Base-by-base conservation (phyloP, 148 eudicot species). In the Fagopyrum esculentum region DNA sequence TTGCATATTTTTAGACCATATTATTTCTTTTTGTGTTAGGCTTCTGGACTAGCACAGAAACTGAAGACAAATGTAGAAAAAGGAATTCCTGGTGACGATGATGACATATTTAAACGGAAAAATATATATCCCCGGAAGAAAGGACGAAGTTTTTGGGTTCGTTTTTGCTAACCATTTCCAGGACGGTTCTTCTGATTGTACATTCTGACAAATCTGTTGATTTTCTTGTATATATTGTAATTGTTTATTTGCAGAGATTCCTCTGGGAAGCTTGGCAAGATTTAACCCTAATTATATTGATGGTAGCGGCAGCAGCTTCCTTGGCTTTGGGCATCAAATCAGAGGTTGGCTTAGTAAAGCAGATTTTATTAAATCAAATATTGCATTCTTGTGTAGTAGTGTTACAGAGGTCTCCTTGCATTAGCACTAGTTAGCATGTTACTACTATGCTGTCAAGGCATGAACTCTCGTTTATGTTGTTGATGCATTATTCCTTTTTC, bases 231-330 rank as follows among this genome's bases (percentile, higher is more conserved):
- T 68, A 9, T 19, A 22, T 51, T 66, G 40, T 45, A 40, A 66
- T 75, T 79, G 5, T 72, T 52, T 78, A 63, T 52, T 71, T 77
- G 35, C 73, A 94, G 98, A 91, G 81, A 78, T 89, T 94, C 74
- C 82, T 94, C 68, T 86, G 95, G 96, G 97, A 92, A 80, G 97
- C 98, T 78, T 92, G 98, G 82, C 87, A 84, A 76, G 97, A 94
- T 81, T 87, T 96, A 45, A 92, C 97, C 40, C 77, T 94, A 70
- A 81, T 94, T n/a, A 94, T 94, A 79, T 85, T 92, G 92, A 89
- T 90, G 85, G 87, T 94, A n/a, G 98, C 98, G 75, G 96, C 98
- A 56, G 97, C 94, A 50, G 98, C 98, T 76, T 92, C 97, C 50
- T 78, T 94, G 79, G 97, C 88, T 54, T 86, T 94, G n/a, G 97